These are phyloP conservation scores for Solanum raphanifolium DNA, from an alignment of 257 asterid species.

Conservation along the genomic window DNA sequence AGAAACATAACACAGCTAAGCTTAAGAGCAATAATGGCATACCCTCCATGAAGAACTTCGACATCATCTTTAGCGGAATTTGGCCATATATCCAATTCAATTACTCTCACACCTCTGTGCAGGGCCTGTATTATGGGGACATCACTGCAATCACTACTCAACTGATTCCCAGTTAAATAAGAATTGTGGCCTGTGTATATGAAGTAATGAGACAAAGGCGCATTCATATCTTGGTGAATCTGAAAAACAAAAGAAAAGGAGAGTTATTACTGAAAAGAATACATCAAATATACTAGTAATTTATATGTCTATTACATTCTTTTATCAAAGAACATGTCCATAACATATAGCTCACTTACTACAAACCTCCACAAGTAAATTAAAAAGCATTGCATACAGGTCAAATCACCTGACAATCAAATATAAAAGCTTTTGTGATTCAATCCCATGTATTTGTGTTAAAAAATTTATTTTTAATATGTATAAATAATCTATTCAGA, in stretches of 20 bases:
- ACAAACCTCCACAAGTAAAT: neutral
- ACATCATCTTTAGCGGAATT: constrained; percentile 55
- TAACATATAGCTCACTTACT: neutral
- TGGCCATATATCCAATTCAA: constrained; percentile 77
- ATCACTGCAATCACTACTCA: constrained; percentile 67
- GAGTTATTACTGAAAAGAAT: neutral
- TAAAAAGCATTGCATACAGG: neutral
- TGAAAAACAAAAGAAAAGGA: constrained; percentile 8
- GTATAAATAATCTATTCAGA: neutral
- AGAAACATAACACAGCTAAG: neutral
- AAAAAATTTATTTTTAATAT: neutral
- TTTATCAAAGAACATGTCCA: neutral
- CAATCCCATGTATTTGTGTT: neutral
- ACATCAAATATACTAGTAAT: neutral
- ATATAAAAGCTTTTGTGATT: neutral
- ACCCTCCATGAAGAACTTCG: constrained; percentile 67
- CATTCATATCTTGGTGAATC: constrained; percentile 68
- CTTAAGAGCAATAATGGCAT: neutral
- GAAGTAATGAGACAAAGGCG: constrained; percentile 62
- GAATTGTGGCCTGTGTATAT: constrained; percentile 68
- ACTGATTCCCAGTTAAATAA: constrained; percentile 65
- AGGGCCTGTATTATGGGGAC: constrained; percentile 43
- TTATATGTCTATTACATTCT: neutral
- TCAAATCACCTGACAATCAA: neutral
- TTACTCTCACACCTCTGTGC: constrained; percentile 47